phyloP scores from a whole-genome alignment of 2,329 filamentous ascomycete genomes.

The Cercospora sojina region DNA sequence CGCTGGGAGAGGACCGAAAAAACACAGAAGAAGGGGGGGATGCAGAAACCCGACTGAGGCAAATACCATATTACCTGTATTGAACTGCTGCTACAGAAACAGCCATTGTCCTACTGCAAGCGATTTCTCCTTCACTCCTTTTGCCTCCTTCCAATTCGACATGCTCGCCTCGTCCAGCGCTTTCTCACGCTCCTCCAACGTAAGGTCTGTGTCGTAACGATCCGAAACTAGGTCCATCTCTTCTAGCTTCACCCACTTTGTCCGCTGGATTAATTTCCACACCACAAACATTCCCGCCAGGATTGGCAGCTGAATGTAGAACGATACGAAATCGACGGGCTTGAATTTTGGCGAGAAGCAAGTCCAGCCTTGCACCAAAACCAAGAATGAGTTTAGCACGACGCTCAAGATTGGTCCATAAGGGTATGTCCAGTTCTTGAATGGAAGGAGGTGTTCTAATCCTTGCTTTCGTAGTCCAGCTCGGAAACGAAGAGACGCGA shows the following conservation, averaged over 20 bases:
- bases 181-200: constrained; percentile 22
- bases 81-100: constrained; percentile 15
- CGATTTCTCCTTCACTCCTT: constrained; percentile 18
- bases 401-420: constrained; percentile 59
- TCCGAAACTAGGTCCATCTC: constrained; percentile 51
- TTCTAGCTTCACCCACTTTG: constrained; percentile 46
- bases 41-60: neutral
- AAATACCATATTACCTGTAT: neutral
- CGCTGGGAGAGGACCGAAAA: neutral
- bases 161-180: constrained; percentile 21
- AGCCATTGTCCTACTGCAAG: constrained; percentile 23
- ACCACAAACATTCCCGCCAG: constrained; percentile 56
- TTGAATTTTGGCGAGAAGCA: constrained; percentile 61
- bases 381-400: constrained; percentile 58
- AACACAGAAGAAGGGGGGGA: neutral
- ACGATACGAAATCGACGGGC: constrained; percentile 60
- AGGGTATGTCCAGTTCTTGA: constrained; percentile 67
- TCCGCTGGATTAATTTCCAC: constrained; percentile 56
- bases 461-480: constrained; percentile 56
- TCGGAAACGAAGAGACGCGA: constrained; percentile 66
- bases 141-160: constrained; percentile 15
- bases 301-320: constrained; percentile 61
- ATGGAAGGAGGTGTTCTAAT: constrained; percentile 62
- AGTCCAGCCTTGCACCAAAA: constrained; percentile 64
- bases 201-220: constrained; percentile 23